Evolutionary conservation across 2,329 filamentous ascomycete genomes (phyloP), one percentile per base, ranked within the genome.

Genomic region (Fusarium coffeatum): DNA sequence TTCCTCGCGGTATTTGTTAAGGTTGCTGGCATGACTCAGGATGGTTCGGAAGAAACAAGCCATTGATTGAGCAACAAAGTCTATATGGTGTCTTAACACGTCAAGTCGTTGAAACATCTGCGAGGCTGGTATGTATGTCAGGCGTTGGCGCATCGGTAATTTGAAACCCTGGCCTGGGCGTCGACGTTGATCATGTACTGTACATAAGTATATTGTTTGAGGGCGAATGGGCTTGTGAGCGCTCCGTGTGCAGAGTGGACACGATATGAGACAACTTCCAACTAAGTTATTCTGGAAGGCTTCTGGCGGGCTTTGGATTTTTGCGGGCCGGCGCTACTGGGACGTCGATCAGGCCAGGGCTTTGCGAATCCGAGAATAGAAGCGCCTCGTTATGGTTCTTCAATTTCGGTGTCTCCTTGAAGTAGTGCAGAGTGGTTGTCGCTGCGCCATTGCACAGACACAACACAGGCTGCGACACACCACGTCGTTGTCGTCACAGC

Each of bases 231-330:
- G 27, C 28, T 47, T 45, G 41, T n/a, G 28, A 54, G 60, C 25
- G 43, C 51, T 51, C 54, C 45, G 55, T 59, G 49, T 41, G 47
- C 25, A 54, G 57, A 53, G 46, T 68, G 49, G 67, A 55, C 62
- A 66, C 55, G 61, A 55, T 48, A 51, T 53, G 56, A 62, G 57
- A 55, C 59, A 56, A 49, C 45, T 56, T 58, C 57, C 55, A 59
- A 63, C 59, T 59, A 59, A 64, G 47, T 61, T 71, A 59, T 74
- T 74, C 72, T 74, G 59, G 72, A 74, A 74, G 69, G 50, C 69
- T 74, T 74, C 72, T 74, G 71, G 48, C 50, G 53, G 59, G 57
- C 41, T 56, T 48, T 64, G 30, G 54, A 32, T 48, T 47, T 63
- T 63, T 40, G 32, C 55, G 50, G 59, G 68, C 59, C 61, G 18